Evolutionary conservation across 345 rosid genomes (phyloP), one percentile per base, ranked within the genome.

Genomic region (Acer campestre): DNA sequence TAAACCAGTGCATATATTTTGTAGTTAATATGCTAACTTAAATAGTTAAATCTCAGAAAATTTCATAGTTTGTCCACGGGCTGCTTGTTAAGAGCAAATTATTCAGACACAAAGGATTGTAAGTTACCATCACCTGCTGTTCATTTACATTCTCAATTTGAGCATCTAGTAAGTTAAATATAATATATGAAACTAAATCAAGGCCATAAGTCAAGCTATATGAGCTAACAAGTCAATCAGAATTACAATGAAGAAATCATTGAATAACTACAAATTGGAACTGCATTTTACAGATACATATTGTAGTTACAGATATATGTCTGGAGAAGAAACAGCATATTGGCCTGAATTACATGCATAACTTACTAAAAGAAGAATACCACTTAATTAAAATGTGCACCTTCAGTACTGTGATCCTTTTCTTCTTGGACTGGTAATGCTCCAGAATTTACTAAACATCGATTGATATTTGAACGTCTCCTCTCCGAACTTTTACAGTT

Each of bases 401-500:
- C 98, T 92, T 85, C 88, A 61, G 59, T 73, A 67, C 35, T 48
- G 62, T 75, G 72, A 25, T 51, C 80, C 77, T 79, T 85, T 13
- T 61, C 71, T 78, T 87, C 90, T 71, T 76, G 77, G 51, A 65
- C 79, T 55, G 46, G 20, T 75, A 58, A 67, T 48, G 71, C 74
- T 75, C 84, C 78, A 44, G 87, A 82, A 70, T 40, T 74, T 44
- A 75, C 76, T 46, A 63, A 68, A 65, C 68, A 76, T 46, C 68
- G 35, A 23, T 51, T 82, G 69, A 63, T 68, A 61, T 81, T 82
- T 18, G 91, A 85, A 67, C 78, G 84, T 83, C 86, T 88, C 85
- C 87, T 88, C 81, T 86, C 94, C 71, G 81, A 80, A 66, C 71
- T 86, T 88, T 85, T 93, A 73, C 96, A 93, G 77, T 81, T 75